Evolutionary conservation across 1,284 basidiomycete species (phyloP).

Genomic region (Malassezia pachydermatis): DNA sequence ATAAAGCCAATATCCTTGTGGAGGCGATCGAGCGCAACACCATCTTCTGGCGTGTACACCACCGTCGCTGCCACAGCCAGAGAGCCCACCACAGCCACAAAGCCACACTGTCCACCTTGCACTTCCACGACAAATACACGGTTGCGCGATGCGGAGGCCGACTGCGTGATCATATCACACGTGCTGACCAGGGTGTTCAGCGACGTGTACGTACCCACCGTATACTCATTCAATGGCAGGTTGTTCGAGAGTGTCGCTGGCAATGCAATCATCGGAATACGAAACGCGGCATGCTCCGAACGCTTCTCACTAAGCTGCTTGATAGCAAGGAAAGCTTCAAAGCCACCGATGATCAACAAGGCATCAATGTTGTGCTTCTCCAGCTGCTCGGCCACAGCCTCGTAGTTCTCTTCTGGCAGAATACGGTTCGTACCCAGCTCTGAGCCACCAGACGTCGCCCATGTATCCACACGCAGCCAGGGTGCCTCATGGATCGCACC

Average conservation of each 20-base stretch:
- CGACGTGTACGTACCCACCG: slow-evolving; percentile 85
- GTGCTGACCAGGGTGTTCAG: slow-evolving; percentile 94
- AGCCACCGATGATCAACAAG: slow-evolving; percentile 84
- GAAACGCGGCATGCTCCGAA: slow-evolving; percentile 74
- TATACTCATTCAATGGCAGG: slow-evolving; percentile 90
- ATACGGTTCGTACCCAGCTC: slow-evolving; percentile 93
- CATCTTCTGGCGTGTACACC: slow-evolving; percentile 86
- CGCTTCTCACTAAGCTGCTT: slow-evolving; percentile 68
- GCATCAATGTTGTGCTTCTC: slow-evolving; percentile 74
- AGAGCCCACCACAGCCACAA: slow-evolving; percentile 87
- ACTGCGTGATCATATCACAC: slow-evolving; percentile 96
- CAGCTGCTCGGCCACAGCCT: slow-evolving; percentile 70
- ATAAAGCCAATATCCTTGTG: slow-evolving; percentile 79
- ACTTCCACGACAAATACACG: slow-evolving; percentile 96
- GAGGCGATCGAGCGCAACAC: slow-evolving; percentile 71
- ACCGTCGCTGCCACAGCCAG: slow-evolving; percentile 84
- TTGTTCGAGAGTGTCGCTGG: slow-evolving; percentile 91
- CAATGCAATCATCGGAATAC: slow-evolving; percentile 50
- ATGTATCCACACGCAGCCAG: slow-evolving; percentile 95
- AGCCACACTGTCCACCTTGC: slow-evolving; percentile 91
- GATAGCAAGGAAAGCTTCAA: slow-evolving; percentile 80
- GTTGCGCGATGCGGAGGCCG: slow-evolving; percentile 85
- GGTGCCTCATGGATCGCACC: slow-evolving; percentile 73
- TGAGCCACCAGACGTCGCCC: slow-evolving; percentile 92
- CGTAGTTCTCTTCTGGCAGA: slow-evolving; percentile 73